Percentiles rank a stretch among this genome's conserved stretches.
Conservation (phyloP, 352 stramenopile species). For the Pythium oligandrum region DNA sequence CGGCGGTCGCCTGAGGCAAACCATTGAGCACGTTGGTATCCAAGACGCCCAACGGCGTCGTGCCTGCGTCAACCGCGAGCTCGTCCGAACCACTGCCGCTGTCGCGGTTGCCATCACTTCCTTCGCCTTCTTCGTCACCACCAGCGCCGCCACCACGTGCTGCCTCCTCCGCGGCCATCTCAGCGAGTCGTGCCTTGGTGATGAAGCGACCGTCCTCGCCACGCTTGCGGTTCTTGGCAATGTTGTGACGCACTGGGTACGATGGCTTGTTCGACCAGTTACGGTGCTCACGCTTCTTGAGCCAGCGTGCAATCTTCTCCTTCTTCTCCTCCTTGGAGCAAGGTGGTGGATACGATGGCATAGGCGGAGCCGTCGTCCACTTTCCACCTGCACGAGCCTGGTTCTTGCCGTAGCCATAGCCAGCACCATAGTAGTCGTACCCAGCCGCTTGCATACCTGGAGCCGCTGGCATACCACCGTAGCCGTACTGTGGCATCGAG, state of each 20-base stretch:
- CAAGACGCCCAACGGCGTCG: slow-evolving; percentile 7
- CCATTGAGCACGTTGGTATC: slow-evolving; percentile 6
- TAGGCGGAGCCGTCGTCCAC: slow-evolving; percentile 61
- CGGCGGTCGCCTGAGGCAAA: slow-evolving; percentile 6
- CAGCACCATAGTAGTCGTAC: slow-evolving; percentile 60
- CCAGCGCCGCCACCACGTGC: slow-evolving; percentile 14
- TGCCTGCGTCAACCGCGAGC: slow-evolving; percentile 3
- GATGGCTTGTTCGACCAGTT: slow-evolving; percentile 86
- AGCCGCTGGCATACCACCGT: slow-evolving; percentile 24
- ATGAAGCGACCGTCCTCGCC: slow-evolving; percentile 83
- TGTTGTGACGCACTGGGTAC: slow-evolving; percentile 78
- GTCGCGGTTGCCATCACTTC: slow-evolving; percentile 7
- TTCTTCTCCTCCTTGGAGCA: slow-evolving; percentile 84
- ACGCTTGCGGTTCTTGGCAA: slow-evolving; percentile 77
- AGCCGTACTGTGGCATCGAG: slow-evolving; percentile 28
- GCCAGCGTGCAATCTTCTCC: slow-evolving; percentile 78
- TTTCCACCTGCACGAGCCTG: slow-evolving; percentile 44
- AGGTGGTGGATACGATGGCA: slow-evolving; percentile 68
- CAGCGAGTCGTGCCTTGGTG: slow-evolving; percentile 62
- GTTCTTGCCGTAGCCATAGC: slow-evolving; percentile 45
- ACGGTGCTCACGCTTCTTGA: slow-evolving; percentile 80
- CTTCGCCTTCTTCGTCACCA: slow-evolving; percentile 5
- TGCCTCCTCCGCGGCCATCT: slow-evolving; percentile 62
- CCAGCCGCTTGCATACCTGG: slow-evolving; percentile 13
- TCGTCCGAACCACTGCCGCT: slow-evolving; percentile 16